Evolutionary conservation across 2,329 filamentous ascomycete genomes (phyloP).

Genomic region (Eutypella sp.): DNA sequence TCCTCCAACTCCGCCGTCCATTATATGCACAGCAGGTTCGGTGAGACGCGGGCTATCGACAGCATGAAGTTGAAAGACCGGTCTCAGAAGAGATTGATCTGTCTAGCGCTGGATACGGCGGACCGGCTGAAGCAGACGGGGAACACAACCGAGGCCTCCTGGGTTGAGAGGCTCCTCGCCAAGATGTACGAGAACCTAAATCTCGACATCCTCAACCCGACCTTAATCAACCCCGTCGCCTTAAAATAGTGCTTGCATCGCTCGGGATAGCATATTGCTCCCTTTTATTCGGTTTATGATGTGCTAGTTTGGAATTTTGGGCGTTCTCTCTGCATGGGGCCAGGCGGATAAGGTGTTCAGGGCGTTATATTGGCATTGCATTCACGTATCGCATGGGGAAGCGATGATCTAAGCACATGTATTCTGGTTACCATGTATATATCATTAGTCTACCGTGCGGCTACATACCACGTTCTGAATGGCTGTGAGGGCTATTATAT

Average conservation of each 20-base stretch:
- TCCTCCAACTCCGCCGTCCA: constrained; percentile 41
- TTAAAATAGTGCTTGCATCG: constrained; percentile 8
- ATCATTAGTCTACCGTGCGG: no score
- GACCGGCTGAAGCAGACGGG: constrained; percentile 19
- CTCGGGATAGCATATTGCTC: no score
- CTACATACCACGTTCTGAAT: no score
- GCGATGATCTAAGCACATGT: no score
- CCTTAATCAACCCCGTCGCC: constrained; percentile 5
- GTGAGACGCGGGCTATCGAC: constrained; percentile 2
- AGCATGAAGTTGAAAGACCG: not conserved
- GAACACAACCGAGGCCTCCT: constrained; percentile 17
- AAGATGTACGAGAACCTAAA: constrained; percentile 15
- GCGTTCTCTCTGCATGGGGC: no score
- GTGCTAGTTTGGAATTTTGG: no score
- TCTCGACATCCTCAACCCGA: constrained; percentile 11
- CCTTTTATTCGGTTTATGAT: no score
- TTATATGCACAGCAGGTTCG: constrained; percentile 31
- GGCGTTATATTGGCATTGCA: no score
- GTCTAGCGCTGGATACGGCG: constrained; percentile 20
- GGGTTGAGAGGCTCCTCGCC: constrained; percentile 18
- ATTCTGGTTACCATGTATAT: no score
- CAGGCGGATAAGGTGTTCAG: no score
- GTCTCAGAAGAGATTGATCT: constrained; percentile 10
- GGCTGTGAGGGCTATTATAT: no score
- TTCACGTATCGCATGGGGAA: no score